These are phyloP conservation scores for Coemansia interrupta DNA, from an alignment of 192 early-diverging fungal genomes.

Conservation along the genomic window DNA sequence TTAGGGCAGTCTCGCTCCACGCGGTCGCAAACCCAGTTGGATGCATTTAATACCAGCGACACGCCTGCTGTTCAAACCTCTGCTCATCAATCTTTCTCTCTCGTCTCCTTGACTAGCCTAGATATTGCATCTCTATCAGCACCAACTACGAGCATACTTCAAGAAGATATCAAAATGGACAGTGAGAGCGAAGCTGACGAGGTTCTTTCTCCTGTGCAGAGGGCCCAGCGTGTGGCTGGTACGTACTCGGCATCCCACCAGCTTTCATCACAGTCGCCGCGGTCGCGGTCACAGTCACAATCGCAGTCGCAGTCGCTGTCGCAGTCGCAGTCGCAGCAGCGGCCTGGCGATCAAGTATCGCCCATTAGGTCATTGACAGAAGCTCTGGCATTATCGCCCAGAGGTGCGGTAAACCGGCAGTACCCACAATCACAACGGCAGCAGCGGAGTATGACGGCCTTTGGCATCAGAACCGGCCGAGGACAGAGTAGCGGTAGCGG, in stretches of 20 bases:
- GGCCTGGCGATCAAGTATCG: slow-evolving; percentile 20
- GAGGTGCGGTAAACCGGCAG: neutral
- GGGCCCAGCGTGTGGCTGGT: slow-evolving; percentile 5
- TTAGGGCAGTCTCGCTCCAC: too few relatives aligned
- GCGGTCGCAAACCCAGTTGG: too few relatives aligned
- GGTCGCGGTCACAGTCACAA: neutral
- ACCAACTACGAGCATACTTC: neutral
- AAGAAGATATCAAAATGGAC: slow-evolving; percentile 1
- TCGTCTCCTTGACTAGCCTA: neutral
- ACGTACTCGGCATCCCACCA: neutral
- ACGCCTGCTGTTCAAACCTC: neutral
- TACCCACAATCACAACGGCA: neutral
- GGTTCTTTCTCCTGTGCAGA: slow-evolving; percentile 1
- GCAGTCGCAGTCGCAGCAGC: slow-evolving; percentile 10
- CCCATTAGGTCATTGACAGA: slow-evolving; percentile 40
- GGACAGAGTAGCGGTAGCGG: too few relatives aligned
- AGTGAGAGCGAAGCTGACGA: slow-evolving; percentile 5
- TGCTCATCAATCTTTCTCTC: neutral
- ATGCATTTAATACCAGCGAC: neutral
- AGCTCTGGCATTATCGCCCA: slow-evolving; percentile 32
- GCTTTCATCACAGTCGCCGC: neutral
- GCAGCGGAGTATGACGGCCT: too few relatives aligned
- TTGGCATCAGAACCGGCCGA: too few relatives aligned
- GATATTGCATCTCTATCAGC: neutral
- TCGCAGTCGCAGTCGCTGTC: too few relatives aligned